phyloP scores from a whole-genome alignment of 441 rosid species.

The Francoa sonchifolia region DNA sequence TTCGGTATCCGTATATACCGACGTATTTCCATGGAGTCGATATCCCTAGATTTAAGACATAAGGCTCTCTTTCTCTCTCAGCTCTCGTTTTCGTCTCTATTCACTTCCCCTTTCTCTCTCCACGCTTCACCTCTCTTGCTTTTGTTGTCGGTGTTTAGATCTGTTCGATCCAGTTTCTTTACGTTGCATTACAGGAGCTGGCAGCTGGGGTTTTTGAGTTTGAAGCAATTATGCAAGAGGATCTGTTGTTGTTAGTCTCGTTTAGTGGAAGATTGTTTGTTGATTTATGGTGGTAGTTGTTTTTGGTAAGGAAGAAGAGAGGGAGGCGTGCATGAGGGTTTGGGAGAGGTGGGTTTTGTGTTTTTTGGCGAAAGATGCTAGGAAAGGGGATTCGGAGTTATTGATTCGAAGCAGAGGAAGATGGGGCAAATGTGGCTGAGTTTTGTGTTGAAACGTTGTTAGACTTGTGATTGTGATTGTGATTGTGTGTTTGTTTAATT shows the following conservation, averaged over 20 bases:
- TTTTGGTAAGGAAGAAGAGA: constrained; percentile 1
- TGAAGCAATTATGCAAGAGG: not conserved
- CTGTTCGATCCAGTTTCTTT: constrained; percentile 27
- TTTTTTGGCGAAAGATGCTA: constrained; percentile 22
- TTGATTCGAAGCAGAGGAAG: constrained; percentile 50
- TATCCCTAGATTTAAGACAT: constrained; percentile 2
- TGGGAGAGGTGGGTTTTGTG: constrained; percentile 20
- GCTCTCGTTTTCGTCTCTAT: too few species aligned
- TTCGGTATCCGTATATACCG: not conserved
- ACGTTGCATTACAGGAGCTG: constrained; percentile 8
- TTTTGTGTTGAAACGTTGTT: constrained; percentile 4
- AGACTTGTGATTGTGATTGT: too few species aligned
- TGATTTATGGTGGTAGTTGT: constrained; percentile 21
- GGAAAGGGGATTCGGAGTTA: constrained; percentile 43
- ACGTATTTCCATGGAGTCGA: not conserved
- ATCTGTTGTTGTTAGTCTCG: not conserved
- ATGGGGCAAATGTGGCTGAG: constrained; percentile 85
- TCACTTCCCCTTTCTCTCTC: too few species aligned
- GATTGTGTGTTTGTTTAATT: not conserved
- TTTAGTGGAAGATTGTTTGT: constrained; percentile 18
- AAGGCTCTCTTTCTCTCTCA: not conserved
- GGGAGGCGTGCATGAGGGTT: constrained; percentile 41
- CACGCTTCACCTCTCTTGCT: not conserved
- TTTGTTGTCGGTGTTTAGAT: constrained; percentile 62
- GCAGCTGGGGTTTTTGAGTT: not conserved